Base-by-base conservation (phyloP, 768 basidiomycete genomes). In the Russula virescens region DNA sequence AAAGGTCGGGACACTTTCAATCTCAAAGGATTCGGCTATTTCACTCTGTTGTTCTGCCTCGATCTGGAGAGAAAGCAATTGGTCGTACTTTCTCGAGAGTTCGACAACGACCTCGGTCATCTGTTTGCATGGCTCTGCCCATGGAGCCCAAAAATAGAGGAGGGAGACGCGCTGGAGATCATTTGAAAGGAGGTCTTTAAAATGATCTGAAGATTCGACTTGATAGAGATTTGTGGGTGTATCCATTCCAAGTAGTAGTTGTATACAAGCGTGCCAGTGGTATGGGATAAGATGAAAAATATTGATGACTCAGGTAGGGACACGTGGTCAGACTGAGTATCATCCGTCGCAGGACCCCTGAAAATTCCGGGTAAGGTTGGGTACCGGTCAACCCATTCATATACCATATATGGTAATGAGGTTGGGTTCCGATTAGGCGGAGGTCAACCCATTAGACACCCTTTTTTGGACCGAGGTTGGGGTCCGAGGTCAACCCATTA, bases 71-170 rank as follows among this genome's bases (percentile, higher is more conserved):
- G 92, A 88, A 25, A 98, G 78, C 1, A 89, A 73, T 3, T 76
- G 68, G 0, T 84, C 77, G 70, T 92, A 81, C 71, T 89, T 88
- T 65, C 80, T 83, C 1, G 94, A 83, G 49, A 96, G 79, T 69
- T 90, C 88, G 10, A 70, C 63, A 19, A 89, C 83, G 35, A 94
- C 83, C 48, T 85, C 78, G 76, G 94, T 94, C 88, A 97, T 96
- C 69, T 87, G 81, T 68, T 81, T 80, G 79, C 95, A 98, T 45
- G 94, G 94, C 64, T 84, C 89, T 0, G 94, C 97, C 92, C 93
- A 89, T 74, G 84, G 78, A 47, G 95, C 91, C 89, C 94, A 95
- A 73, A 98, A 99, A 76, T 90, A 92, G 71, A 97, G 85, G 42
- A 96, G 78, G 5, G 94, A 94, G 25, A 96, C 81, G 23, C 90